Evolutionary conservation across 148 eudicot genomes (phyloP), one percentile per base, ranked within the genome.

Genomic region (Rhododendron molle): DNA sequence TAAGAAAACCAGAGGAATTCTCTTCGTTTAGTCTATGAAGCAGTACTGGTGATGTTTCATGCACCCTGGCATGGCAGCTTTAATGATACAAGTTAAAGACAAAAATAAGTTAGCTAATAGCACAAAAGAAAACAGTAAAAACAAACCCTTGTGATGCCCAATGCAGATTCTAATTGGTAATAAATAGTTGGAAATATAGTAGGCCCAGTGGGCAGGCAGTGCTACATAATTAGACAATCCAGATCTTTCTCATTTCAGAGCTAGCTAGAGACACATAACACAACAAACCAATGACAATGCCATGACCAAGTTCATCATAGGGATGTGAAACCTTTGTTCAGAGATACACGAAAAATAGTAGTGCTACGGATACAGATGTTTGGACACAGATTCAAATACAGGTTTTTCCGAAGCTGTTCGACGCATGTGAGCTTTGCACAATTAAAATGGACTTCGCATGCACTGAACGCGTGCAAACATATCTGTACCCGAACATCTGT

Each of bases 191-290:
- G 44, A 83, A 49, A 43, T 26, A 83, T 18, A 20, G 12, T 16
- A 11, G 11, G 78, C 3, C 40, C 52, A 7, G 26, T 30, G 18
- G 76, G 76, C 20, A 58, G 49, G 49, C 26, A 62, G 50, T 65
- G 12, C 78, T 15, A 5, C 21, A 43, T 23, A 69, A 67, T 83
- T 69, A 44, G 85, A 83, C 78, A 73, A 72, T 83, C 50, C 30
- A 73, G 85, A 83, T 73, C 65, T 50, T 72, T 73, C 80, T 71
- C 58, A 72, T 28, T 83, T 52, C 47, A 72, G 65, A 49, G 85
- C 34, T 30, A 69, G 36, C 74, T 12, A 28, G 16, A 28, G 34
- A 69, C 36, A 69, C 16, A 69, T 11, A 69, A 69, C 74, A 28
- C 74, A 69, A 69, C 74, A 69, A 69, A 69, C 74, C 74, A 69